Evolutionary conservation across 208 protist species (phyloP), one percentile per base, ranked within the genome.

Genomic region (Leishmania turanica): DNA sequence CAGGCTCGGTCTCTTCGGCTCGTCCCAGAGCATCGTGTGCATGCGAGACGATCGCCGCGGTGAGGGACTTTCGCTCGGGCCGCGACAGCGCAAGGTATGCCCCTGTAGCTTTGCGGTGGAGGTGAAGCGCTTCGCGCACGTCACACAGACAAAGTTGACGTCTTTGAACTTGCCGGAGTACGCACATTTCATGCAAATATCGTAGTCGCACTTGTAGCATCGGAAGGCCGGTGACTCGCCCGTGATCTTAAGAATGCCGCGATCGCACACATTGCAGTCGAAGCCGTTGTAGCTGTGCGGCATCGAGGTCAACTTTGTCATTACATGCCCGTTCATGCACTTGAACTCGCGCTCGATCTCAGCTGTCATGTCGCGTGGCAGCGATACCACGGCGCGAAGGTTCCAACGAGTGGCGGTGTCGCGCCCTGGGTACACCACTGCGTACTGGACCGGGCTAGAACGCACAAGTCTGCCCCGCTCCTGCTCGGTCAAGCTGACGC

Each of bases 191-290:
- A 91, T 89, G 81, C 94, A 97, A 65, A 97, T 81, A 79, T 97
- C 94, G 84, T 96, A 97, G 84, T 97, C 94, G 80, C 94, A 97
- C 87, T 96, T 96, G 81, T 95, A 93, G 84, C 94, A 97, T 34
- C 94, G 91, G 77, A 95, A 97, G 7, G 90, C 92, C 3, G 90
- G 92, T 6, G 78, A 85, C 56, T 95, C 92, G 31, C 66, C 80
- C 31, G 88, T 93, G 49, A 97, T 93, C 21, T 84, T 93, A 42
- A 95, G 76, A 78, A 97, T 95, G 45, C 85, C 92, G 40, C 89
- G 78, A 75, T 96, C 92, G 78, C 94, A 97, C 13, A 97, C 92
- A 78, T 97, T 96, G 84, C 94, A 97, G 81, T 97, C 94, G 83
- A 97, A 97, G 53, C 92, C 94, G 70, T 92, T 91, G 85, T 97